phyloP scores from a whole-genome alignment of 768 basidiomycete genomes.

The Suillus plorans region DNA sequence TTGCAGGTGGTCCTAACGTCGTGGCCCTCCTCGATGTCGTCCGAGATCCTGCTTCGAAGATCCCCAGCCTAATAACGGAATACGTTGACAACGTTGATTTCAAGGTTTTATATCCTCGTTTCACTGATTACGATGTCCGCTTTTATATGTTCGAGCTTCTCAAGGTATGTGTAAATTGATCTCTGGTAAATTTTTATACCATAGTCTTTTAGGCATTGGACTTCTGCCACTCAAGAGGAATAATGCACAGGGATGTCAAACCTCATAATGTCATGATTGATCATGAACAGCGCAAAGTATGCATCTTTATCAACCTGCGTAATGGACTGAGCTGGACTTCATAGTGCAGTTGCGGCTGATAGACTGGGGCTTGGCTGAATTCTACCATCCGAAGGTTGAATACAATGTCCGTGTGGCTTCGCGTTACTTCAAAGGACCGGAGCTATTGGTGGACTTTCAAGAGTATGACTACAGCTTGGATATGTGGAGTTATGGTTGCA shows the following conservation, averaged over 20 bases:
- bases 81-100: slow-evolving; percentile 98
- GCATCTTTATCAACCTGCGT: slow-evolving; percentile 15
- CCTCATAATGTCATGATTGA: slow-evolving; percentile 99
- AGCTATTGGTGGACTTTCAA: slow-evolving; percentile 95
- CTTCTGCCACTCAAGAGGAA: slow-evolving; percentile 97
- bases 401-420: slow-evolving; percentile 98
- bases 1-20: slow-evolving; percentile 94
- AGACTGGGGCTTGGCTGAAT: slow-evolving; percentile 98
- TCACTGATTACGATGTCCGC: slow-evolving; percentile 93
- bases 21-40: slow-evolving; percentile 94
- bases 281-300: slow-evolving; percentile 91
- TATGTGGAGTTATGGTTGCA: slow-evolving; percentile 99
- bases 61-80: slow-evolving; percentile 95
- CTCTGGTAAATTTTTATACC: slow-evolving; percentile 4
- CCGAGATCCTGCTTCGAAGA: slow-evolving; percentile 93
- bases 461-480: slow-evolving; percentile 98
- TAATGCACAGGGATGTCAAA: slow-evolving; percentile 99
- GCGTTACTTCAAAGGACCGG: slow-evolving; percentile 97
- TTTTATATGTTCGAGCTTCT: slow-evolving; percentile 97
- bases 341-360: slow-evolving; percentile 80
- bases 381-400: slow-evolving; percentile 96
- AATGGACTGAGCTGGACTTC: slow-evolving; percentile 2
- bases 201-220: slow-evolving; percentile 71
- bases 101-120: slow-evolving; percentile 93
- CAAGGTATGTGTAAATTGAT: slow-evolving; percentile 53